Base-by-base conservation (phyloP, 2,329 filamentous ascomycete genomes). In the Furcasterigmium sp. region DNA sequence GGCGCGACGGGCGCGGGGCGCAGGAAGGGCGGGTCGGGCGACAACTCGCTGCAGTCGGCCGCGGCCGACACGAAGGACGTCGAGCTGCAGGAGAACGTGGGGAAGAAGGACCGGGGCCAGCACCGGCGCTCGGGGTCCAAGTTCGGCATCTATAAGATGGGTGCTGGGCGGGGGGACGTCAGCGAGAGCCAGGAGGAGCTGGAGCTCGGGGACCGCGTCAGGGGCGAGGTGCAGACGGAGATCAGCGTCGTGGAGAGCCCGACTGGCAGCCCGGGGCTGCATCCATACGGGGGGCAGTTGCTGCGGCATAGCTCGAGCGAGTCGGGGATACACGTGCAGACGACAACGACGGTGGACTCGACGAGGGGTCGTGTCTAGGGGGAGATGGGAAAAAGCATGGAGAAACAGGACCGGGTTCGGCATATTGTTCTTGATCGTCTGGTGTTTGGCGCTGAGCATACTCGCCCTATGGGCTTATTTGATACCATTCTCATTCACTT, bases 141-240 rank as follows among this genome's bases (percentile, higher is more conserved):
- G 3, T 40, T 40, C 38, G 32, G 29, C 26, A 29, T 40, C 13
- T 30, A 32, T 28, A 40, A n/a, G 25, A 6, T 40, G 3, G 18
- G 38, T 15, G 26, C 23, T 10, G 32, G 32, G 9, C 30, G 18
- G 9, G 20, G 20, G 8, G 23, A 43, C 25, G 46, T 35, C 32
- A 53, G 44, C 43, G 57, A 59, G 38, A 62, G 56, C 30, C n/a
- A 35, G 15, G 32, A 35, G 15, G 46, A 55, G 34, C 41, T 60
- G 14, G 54, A 57, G 15, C 46, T 61, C 13, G 60, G 58, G 3
- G 58, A 63, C 37, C 60, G 58, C 46, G 43, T 50, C 11, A 43
- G 48, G 4, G 58, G 60, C 19, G 51, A 61, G 21, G 60, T 62
- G 10, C 53, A 52, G 35, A 63, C 60, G 21, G 51, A 63, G 19